Percentiles rank a stretch among this genome's conserved stretches.
phyloP scores from a whole-genome alignment of 768 basidiomycete genomes.

The Agrocybe chaxingu region DNA sequence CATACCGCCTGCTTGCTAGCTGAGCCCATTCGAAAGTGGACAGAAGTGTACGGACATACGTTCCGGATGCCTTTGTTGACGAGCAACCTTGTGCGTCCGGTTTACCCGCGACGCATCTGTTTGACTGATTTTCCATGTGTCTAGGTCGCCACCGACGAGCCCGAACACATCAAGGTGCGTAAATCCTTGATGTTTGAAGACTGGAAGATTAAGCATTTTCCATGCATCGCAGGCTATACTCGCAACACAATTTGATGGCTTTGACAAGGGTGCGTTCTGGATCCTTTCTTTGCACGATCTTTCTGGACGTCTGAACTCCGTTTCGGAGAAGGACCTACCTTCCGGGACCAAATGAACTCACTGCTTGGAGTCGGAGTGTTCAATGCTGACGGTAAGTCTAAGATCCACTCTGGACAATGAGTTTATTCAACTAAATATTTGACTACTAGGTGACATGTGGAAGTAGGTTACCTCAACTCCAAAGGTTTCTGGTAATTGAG shows the following conservation, averaged over 20 bases:
- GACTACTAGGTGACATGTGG: conserved; percentile 55
- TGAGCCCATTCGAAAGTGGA: conserved; percentile 16
- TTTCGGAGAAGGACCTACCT: conserved; percentile 16
- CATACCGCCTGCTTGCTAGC: not conserved
- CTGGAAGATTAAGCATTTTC: not conserved
- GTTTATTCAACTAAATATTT: conserved; percentile 23
- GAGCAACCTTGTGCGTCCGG: conserved; percentile 25
- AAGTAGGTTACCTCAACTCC: conserved; percentile 35
- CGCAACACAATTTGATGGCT: conserved; percentile 44
- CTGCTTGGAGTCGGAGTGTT: conserved; percentile 58
- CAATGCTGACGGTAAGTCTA: conserved; percentile 49
- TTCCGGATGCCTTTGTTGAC: conserved; percentile 25
- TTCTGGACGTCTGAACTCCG: not conserved
- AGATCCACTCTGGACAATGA: conserved; percentile 20
- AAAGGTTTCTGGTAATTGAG: too few species aligned
- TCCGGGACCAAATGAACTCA: conserved; percentile 25
- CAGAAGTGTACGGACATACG: conserved; percentile 27
- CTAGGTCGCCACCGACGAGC: conserved; percentile 39
- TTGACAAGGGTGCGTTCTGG: conserved; percentile 35
- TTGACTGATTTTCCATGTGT: not conserved
- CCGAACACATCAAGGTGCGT: conserved; percentile 40
- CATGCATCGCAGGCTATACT: conserved; percentile 32
- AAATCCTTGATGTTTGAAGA: too few species aligned
- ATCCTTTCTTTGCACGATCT: conserved; percentile 1
- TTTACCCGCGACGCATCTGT: not conserved